Base-by-base conservation (phyloP, 2,329 filamentous ascomycete species). In the Aschersonia sp. region DNA sequence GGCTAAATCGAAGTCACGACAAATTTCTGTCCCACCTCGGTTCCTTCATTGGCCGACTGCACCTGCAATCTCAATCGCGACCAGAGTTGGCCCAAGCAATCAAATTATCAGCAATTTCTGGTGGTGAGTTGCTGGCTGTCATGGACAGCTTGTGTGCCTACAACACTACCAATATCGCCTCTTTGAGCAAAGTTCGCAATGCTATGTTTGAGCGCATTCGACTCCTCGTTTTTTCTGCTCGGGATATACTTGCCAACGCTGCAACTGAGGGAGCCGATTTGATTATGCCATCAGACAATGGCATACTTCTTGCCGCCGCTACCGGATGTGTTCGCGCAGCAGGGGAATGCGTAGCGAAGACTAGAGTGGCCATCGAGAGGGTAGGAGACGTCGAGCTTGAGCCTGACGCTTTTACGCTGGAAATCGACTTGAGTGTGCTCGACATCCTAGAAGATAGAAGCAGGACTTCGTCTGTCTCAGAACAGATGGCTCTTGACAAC, bases 371-470 rank as follows among this genome's bases (percentile, higher is more conserved):
- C 43, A 83, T 98, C 49, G 88, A 95, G 64, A 77, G 84, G 51
- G 87, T 92, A 52, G 88, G 89, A 22, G 89, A 95, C 62, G 94
- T 95, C 54, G 88, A 95, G 62, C 79, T 89, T 54, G 87, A 94
- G 60, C 72, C 85, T 47, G 79, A 84, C 54, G 67, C 66, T 14
- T 63, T 59, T 52, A 64, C 70, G 32, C 64, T 84, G 30, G 74
- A 72, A 6, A 71, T 82, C 46, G 75, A 80, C 52, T 60, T 79
- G 31, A 64, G 61, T 12, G 62, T 72, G n/a, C 63, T 79, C 43
- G 68, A 76, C 47, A 56, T 64, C n/a, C 59, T 55, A 2, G 55
- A 64, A 10, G 64, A 69, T 41, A 56, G 56, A 11, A 52, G 58
- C 4, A 56, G 56, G 39, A 59, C 59, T 2, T 59, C 61, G 5